A percentile compares a stretch with the other conserved stretches of the same genome.
phyloP scores from a whole-genome alignment of 257 asterid species.

The Anisodus acutangulus region DNA sequence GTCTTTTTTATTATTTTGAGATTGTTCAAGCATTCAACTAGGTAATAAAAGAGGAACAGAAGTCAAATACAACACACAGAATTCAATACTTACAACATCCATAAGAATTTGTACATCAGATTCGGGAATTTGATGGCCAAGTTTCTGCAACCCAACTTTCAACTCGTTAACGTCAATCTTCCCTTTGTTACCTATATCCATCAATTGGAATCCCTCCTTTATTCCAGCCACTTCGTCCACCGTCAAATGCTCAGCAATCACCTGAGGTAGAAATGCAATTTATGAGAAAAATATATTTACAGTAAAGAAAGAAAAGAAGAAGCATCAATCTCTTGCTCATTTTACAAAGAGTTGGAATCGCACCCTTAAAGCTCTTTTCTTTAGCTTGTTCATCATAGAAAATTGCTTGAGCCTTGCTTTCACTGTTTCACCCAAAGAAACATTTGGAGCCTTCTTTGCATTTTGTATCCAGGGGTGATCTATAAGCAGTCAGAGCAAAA shows the following conservation, averaged over 20 bases:
- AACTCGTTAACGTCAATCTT: constrained; percentile 52
- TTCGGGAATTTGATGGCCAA: constrained; percentile 52
- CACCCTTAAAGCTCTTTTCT: constrained; percentile 61
- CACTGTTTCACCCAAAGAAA: constrained; percentile 56
- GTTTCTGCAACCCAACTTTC: constrained; percentile 47
- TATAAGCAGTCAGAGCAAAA: constrained; percentile 34
- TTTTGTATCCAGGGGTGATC: constrained; percentile 62
- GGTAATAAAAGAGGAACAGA: neutral
- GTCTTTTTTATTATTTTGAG: neutral
- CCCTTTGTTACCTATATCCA: constrained; percentile 51
- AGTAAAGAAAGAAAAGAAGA: neutral
- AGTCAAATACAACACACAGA: neutral
- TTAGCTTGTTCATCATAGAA: constrained; percentile 57
- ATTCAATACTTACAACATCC: constrained; percentile 44
- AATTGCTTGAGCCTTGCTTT: constrained; percentile 58
- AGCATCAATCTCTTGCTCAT: neutral
- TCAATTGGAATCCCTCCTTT: constrained; percentile 49
- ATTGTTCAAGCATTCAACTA: neutral
- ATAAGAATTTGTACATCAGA: constrained; percentile 48
- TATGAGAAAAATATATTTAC: constrained; percentile 1
- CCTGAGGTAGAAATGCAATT: constrained; percentile 37
- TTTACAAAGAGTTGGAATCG: constrained; percentile 25
- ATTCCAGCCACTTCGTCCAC: constrained; percentile 55
- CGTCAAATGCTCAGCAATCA: constrained; percentile 55
- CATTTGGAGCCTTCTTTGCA: constrained; percentile 56